Conservation (phyloP, 2,329 filamentous ascomycete genomes). For the Apiospora rasikravindrae region DNA sequence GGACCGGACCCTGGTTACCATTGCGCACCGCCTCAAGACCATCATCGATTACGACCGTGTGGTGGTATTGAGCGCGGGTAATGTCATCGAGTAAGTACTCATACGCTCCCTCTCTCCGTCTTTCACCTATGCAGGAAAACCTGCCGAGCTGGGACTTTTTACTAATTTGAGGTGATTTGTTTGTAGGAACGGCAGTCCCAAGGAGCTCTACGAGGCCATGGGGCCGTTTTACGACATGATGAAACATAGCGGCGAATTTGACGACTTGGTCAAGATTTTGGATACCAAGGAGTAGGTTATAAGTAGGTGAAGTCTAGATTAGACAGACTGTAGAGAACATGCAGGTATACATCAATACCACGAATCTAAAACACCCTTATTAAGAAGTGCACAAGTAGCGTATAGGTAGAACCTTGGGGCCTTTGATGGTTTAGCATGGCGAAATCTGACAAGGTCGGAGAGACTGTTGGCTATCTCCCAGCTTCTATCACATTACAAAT, state of each 20-base stretch:
- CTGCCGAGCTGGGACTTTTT: conserved; percentile 5
- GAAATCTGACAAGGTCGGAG: not conserved
- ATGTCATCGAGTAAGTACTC: conserved; percentile 56
- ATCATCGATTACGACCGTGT: conserved; percentile 66
- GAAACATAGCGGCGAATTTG: conserved; percentile 58
- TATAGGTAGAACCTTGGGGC: not conserved
- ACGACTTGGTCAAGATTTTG: conserved; percentile 41
- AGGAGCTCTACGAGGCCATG: conserved; percentile 49
- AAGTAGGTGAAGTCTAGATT: not conserved
- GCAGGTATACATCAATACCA: too few species aligned
- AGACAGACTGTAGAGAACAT: not conserved
- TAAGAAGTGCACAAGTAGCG: not conserved
- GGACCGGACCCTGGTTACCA: conserved; percentile 60
- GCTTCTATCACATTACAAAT: not conserved
- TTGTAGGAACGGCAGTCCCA: conserved; percentile 50
- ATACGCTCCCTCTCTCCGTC: not conserved
- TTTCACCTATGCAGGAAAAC: conserved; percentile 21
- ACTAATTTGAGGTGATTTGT: not conserved
- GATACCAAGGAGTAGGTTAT: not conserved
- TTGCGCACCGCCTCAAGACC: conserved; percentile 62
- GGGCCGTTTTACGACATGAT: conserved; percentile 61
- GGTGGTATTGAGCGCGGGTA: conserved; percentile 60
- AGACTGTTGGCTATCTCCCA: not conserved
- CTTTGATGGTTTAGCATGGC: too few species aligned
- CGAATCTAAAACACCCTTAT: not conserved